Conservation (phyloP, 1,284 basidiomycete genomes). For the Irpex sp. region DNA sequence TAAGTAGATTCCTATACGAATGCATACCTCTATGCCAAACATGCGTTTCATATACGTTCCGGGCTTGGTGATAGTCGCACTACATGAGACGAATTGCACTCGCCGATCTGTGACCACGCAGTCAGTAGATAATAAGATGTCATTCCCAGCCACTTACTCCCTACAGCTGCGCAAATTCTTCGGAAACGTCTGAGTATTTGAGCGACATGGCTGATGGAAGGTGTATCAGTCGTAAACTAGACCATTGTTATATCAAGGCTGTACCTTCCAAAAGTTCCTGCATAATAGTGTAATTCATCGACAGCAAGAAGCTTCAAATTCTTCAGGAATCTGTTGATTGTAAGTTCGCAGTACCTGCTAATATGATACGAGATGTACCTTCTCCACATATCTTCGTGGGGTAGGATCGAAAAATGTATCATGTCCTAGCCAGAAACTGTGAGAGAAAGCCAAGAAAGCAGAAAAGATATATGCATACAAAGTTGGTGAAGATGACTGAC, state of each 20-base stretch:
- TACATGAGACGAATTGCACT: slow-evolving; percentile 80
- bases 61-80: slow-evolving; percentile 87
- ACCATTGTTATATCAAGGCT: not conserved
- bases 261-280: slow-evolving; percentile 69
- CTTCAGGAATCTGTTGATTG: slow-evolving; percentile 54
- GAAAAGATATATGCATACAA: slow-evolving; percentile 44
- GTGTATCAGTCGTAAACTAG: not conserved
- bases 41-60: slow-evolving; percentile 70
- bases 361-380: slow-evolving; percentile 36
- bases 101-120: slow-evolving; percentile 38
- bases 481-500: slow-evolving; percentile 76
- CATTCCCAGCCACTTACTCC: slow-evolving; percentile 51
- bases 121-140: not conserved
- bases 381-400: slow-evolving; percentile 84
- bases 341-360: slow-evolving; percentile 3
- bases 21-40: slow-evolving; percentile 58
- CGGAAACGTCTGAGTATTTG: slow-evolving; percentile 75
- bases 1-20: not conserved
- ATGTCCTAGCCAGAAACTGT: slow-evolving; percentile 60
- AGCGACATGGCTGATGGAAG: slow-evolving; percentile 64
- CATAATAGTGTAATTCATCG: slow-evolving; percentile 85
- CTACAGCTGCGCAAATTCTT: slow-evolving; percentile 79
- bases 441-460: not conserved
- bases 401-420: slow-evolving; percentile 83
- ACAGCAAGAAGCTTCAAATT: slow-evolving; percentile 79